Percentiles rank a stretch among this genome's conserved stretches.
phyloP scores from a whole-genome alignment of 202 grass and related monocot genomes.

The Bolboschoenoplectus hybrid region DNA sequence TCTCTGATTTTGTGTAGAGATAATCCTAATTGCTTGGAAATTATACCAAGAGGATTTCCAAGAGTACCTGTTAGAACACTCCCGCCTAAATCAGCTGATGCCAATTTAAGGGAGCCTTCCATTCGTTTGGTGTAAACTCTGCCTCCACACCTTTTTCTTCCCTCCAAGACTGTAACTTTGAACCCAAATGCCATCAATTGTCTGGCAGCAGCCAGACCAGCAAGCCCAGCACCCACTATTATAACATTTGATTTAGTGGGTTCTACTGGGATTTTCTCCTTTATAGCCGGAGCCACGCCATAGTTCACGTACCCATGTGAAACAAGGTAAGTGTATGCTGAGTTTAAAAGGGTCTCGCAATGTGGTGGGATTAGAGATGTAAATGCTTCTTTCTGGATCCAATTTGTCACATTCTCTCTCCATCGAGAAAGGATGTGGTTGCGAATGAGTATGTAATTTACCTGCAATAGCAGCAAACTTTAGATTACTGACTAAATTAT shows the following conservation, averaged over 20 bases:
- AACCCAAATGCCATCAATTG: conserved; percentile 79
- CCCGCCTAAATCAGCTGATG: conserved; percentile 77
- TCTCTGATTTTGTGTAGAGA: conserved; percentile 88
- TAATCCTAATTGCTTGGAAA: conserved; percentile 74
- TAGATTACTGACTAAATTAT: neutral
- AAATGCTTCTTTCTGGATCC: conserved; percentile 78
- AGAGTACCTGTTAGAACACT: conserved; percentile 85
- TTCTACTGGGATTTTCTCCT: conserved; percentile 73
- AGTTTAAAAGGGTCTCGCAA: conserved; percentile 72
- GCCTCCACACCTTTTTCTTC: conserved; percentile 81
- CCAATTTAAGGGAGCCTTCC: conserved; percentile 72
- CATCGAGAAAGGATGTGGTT: conserved; percentile 85
- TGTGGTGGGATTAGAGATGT: conserved; percentile 67
- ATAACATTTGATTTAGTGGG: conserved; percentile 68
- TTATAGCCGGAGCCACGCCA: conserved; percentile 74
- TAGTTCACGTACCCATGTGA: conserved; percentile 89
- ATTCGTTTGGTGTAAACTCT: conserved; percentile 96
- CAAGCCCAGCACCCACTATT: conserved; percentile 73
- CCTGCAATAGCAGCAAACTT: conserved; percentile 27
- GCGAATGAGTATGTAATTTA: conserved; percentile 96
- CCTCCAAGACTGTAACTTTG: conserved; percentile 82
- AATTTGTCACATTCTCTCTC: conserved; percentile 77
- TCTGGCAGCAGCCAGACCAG: conserved; percentile 76
- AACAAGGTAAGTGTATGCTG: conserved; percentile 83
- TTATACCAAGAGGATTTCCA: conserved; percentile 77